Base-by-base conservation (phyloP, 169 alveolate genomes). In the Plasmodium reichenowi region DNA sequence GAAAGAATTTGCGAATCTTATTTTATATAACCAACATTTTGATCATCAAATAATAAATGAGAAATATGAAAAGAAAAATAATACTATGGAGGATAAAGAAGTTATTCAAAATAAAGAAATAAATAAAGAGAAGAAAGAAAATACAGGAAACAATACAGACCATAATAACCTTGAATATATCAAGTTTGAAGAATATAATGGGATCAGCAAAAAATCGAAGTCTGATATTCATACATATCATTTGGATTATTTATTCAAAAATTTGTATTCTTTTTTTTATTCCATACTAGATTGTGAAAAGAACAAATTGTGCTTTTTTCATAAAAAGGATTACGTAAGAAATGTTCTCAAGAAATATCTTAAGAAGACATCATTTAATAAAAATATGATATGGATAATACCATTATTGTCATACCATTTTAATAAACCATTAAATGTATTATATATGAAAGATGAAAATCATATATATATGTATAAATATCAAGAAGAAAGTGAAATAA, bases 331-430 rank as follows among this genome's bases (percentile, higher is more conserved):
- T 43, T 47, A 32, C 72, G 76, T 59, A 15, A 66, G 38, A 50
- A 43, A 64, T 17, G 22, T 32, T 17, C 32, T 86, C 17, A 45
- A 45, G 12, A 86, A 15, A 10, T 86, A 60, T 66, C 72, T 86
- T n/a, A 70, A 47, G 43, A 29, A 71, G 22, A 26, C 29, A 13
- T 59, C 75, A 22, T 86, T 86, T 72, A 62, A 71, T 66, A 29
- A 86, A 70, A 71, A 86, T n/a, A 86, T 86, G 92, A 56, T 86
- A 60, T 86, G 92, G 92, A 17, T 86, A 22, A 59, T 86, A 62
- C 92, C 92, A 15, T 20, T 86, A 10, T 54, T 86, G 13, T 86
- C 92, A 26, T 15, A 71, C 10, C 47, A 66, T 72, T 86, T 86
- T 72, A 86, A 45, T 52, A 86, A 75, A 45, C 45, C 92, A 8